phyloP scores from a whole-genome alignment of 2,329 filamentous ascomycete species.

The Blastomyces gilchristii region DNA sequence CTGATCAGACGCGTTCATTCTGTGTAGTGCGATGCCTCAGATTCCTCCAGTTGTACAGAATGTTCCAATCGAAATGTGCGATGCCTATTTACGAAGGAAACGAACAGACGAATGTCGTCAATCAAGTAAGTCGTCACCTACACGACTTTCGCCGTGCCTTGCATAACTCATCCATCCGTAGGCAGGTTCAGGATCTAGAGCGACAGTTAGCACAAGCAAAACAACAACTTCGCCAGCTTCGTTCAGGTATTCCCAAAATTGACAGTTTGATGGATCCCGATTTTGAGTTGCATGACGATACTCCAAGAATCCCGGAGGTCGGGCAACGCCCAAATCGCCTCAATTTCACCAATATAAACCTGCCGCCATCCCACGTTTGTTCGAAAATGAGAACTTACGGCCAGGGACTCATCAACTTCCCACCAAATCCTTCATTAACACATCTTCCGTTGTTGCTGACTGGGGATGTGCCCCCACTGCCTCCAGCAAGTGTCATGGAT shows the following conservation, averaged over 20 bases:
- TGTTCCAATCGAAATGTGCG: constrained; percentile 94
- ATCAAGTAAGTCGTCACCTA: constrained; percentile 53
- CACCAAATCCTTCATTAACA: constrained; percentile 54
- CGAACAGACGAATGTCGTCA: constrained; percentile 94
- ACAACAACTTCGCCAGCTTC: constrained; percentile 66
- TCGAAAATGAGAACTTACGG: constrained; percentile 62
- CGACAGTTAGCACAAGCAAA: constrained; percentile 74
- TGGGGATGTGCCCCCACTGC: constrained; percentile 53
- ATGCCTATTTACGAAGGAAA: constrained; percentile 98
- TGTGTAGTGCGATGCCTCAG: constrained; percentile 76
- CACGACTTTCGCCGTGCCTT: constrained; percentile 6
- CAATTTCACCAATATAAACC: constrained; percentile 47
- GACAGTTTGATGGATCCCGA: constrained; percentile 39
- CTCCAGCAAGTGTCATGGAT: constrained; percentile 59
- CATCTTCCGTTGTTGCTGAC: constrained; percentile 39
- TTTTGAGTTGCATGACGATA: constrained; percentile 31
- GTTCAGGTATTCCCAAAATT: constrained; percentile 49
- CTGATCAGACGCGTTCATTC: constrained; percentile 1
- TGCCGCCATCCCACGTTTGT: constrained; percentile 62
- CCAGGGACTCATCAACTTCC: constrained; percentile 69
- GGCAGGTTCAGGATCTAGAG: constrained; percentile 90
- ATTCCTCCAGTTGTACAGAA: constrained; percentile 91
- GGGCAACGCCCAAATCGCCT: constrained; percentile 56
- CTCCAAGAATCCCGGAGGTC: constrained; percentile 52
- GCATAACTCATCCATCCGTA: constrained; percentile 20